Conservation (phyloP, 345 rosid species). For the Pistacia vera region DNA sequence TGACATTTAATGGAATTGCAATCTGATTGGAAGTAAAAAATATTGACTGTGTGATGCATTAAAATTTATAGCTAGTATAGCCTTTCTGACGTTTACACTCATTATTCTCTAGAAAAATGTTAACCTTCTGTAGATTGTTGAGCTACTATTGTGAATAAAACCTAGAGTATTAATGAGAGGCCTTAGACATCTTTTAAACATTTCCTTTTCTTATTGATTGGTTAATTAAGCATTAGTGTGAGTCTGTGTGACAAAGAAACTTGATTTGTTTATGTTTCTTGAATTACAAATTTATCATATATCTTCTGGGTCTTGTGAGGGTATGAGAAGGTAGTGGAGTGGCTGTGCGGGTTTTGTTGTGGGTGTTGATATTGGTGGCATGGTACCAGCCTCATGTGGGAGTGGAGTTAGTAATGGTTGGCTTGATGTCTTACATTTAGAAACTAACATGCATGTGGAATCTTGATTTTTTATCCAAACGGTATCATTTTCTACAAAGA, state of each 20-base stretch:
- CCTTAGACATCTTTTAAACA: background rate
- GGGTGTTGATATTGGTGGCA: background rate
- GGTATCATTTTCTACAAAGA: conserved; percentile 1
- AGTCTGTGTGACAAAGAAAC: background rate
- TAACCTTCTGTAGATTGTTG: background rate
- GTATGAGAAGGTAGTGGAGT: background rate
- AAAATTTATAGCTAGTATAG: background rate
- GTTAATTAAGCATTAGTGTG: background rate
- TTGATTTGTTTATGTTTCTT: background rate
- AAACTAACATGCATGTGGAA: background rate
- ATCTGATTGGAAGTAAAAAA: background rate
- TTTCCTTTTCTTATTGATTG: background rate
- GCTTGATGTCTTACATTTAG: background rate
- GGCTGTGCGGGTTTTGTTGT: background rate
- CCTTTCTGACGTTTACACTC: background rate
- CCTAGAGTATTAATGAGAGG: background rate
- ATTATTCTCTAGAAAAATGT: background rate
- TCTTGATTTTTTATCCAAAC: background rate
- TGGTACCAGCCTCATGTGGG: background rate
- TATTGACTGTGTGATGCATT: background rate
- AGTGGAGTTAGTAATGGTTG: background rate
- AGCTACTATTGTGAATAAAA: background rate
- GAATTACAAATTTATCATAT: background rate
- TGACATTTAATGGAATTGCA: background rate
- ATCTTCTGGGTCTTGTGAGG: background rate